Conservation (phyloP, 352 stramenopile genomes). For the Phytopythium boreale region DNA sequence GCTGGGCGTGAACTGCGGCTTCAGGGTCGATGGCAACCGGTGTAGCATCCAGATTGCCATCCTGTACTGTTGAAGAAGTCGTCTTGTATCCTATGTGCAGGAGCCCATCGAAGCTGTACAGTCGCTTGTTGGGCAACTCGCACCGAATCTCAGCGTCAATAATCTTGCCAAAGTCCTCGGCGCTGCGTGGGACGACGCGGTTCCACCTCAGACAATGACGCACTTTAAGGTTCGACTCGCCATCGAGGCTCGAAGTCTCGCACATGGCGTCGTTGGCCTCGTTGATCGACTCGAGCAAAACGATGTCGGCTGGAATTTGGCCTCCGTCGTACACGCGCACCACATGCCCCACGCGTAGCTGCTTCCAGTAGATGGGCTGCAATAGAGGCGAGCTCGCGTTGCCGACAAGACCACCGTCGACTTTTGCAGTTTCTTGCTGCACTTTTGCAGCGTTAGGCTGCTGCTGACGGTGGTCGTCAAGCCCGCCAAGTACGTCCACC, state of each 20-base stretch:
- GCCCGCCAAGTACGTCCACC: conserved; percentile 42
- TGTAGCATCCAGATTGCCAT: conserved; percentile 15
- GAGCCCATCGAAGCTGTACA: conserved; percentile 83
- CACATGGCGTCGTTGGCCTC: conserved; percentile 70
- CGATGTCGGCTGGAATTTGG: conserved; percentile 90
- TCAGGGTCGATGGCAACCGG: conserved; percentile 1
- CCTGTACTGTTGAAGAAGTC: neutral
- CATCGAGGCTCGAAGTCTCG: conserved; percentile 81
- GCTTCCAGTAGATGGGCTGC: conserved; percentile 74
- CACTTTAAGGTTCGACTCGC: conserved; percentile 83
- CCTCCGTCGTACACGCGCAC: conserved; percentile 87
- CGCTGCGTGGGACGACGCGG: conserved; percentile 27
- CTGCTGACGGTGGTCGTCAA: conserved; percentile 8
- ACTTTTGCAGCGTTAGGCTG: conserved; percentile 4
- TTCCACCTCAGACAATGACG: conserved; percentile 63
- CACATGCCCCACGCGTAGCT: conserved; percentile 85
- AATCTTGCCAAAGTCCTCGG: conserved; percentile 44
- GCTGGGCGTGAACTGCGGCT: neutral
- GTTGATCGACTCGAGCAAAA: conserved; percentile 85
- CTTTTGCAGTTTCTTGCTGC: conserved; percentile 1
- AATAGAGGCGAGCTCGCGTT: conserved; percentile 23
- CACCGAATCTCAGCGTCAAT: conserved; percentile 69
- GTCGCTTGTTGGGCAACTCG: conserved; percentile 72
- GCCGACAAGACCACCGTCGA: neutral
- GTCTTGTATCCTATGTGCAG: conserved; percentile 36